Percentiles rank a stretch among this genome's conserved stretches.
phyloP scores from a whole-genome alignment of 768 basidiomycete genomes.

The Daedalea quercina region DNA sequence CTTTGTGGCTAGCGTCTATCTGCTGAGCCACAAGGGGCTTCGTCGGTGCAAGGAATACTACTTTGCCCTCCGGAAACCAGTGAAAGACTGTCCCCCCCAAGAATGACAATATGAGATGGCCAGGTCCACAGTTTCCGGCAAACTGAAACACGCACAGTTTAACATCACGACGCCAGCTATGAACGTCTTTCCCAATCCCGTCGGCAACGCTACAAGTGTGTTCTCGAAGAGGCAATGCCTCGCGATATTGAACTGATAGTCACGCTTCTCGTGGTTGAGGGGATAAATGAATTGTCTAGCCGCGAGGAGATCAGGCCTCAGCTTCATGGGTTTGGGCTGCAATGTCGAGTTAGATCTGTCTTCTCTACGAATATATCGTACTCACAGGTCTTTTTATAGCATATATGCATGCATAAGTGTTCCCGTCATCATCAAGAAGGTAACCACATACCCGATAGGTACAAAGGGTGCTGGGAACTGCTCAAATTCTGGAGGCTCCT shows the following conservation, averaged over 20 bases:
- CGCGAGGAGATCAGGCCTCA: conserved; percentile 69
- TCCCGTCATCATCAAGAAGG: no score
- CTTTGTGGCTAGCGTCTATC: conserved; percentile 85
- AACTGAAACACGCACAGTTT: conserved; percentile 54
- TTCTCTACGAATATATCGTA: background rate
- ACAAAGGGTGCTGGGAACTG: conserved; percentile 74
- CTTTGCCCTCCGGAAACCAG: conserved; percentile 89
- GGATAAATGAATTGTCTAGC: conserved; percentile 90
- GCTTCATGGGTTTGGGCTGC: conserved; percentile 73
- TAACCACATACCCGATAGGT: conserved; percentile 18
- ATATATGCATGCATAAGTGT: background rate
- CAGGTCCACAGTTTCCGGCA: background rate
- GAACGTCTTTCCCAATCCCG: conserved; percentile 96
- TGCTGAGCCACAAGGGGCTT: conserved; percentile 96
- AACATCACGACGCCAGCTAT: conserved; percentile 96
- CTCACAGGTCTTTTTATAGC: background rate
- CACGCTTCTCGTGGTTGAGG: conserved; percentile 78
- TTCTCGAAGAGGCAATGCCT: conserved; percentile 84
- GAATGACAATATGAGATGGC: background rate
- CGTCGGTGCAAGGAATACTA: conserved; percentile 93
- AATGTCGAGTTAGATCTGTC: background rate
- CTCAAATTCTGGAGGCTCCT: conserved; percentile 63
- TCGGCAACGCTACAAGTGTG: conserved; percentile 89
- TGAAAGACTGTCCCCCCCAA: conserved; percentile 54
- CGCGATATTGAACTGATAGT: conserved; percentile 94